Evolutionary conservation across 352 stramenopile genomes (phyloP), one percentile per base, ranked within the genome.

Genomic region (Globisporangium nodosum): DNA sequence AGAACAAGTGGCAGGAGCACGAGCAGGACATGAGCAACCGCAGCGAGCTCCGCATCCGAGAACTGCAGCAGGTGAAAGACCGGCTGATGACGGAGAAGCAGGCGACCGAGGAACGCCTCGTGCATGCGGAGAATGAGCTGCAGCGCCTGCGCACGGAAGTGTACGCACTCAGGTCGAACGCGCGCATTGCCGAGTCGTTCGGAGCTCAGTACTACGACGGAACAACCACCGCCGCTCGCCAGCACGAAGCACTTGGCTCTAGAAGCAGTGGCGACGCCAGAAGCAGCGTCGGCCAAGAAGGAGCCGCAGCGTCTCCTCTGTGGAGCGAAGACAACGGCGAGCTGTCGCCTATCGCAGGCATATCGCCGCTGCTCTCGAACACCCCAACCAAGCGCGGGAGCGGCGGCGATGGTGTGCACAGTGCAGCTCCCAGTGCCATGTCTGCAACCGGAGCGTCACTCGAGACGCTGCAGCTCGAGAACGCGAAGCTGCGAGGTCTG

Each of bases 241-340:
- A 50, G 0, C 33, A 46, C n/a, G 27, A 56, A 8, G 21, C 1
- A 37, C 8, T 12, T 18, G 9, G 13, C 13, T 43, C 37, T 18
- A 5, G 37, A 5, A 43, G 37, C 37, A 43, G 37, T 13, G 12
- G 3, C 37, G 12, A 18, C 37, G 37, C 3, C 2, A 12, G 37
- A 43, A 43, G 37, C 12, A 43, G 37, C 37, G 3, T 43, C 37
- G 13, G 13, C 5, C 37, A 12, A 18, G 37, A 43, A 65, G 40
- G 52, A 16, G 62, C 18, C 12, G 73, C 71, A 13, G 61, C 71
- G 5, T 90, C 80, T 8, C 78, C 78, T 15, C 54, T 88, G 2
- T 90, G 80, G 78, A 88, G 76, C 58, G 80, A 86, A n/a, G 80
- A 87, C 50, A 73, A 76, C 27, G 80, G 80, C 6, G 78, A 66